A percentile compares a stretch with the other conserved stretches of the same genome.
Evolutionary conservation across 2,329 filamentous ascomycete genomes (phyloP).

Genomic region (Ambrosiella cleistominuta): DNA sequence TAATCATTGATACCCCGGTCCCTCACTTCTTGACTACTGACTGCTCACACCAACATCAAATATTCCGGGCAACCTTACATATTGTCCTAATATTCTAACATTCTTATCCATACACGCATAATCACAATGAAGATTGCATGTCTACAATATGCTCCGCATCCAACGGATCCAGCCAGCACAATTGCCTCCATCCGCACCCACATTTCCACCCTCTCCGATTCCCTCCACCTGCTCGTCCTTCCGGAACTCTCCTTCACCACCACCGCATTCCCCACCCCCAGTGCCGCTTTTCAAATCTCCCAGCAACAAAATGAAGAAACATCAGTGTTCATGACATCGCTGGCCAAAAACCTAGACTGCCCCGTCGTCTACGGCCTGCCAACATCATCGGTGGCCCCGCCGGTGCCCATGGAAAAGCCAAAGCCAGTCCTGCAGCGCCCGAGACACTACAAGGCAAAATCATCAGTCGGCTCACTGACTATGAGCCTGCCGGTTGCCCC

Average conservation of each 20-base stretch:
- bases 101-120: too few species aligned
- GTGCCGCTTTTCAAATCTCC: neutral
- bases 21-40: too few species aligned
- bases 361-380: slow-evolving; percentile 50
- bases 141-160: slow-evolving; percentile 52
- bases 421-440: slow-evolving; percentile 20
- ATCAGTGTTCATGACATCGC: neutral
- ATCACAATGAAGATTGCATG: slow-evolving; percentile 44
- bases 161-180: slow-evolving; percentile 50
- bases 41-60: too few species aligned
- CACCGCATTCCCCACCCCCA: neutral
- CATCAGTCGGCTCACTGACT: slow-evolving; percentile 25
- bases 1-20: too few species aligned
- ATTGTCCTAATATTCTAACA: too few species aligned
- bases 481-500: slow-evolving; percentile 13
- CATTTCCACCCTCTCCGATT: slow-evolving; percentile 19
- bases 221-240: slow-evolving; percentile 45
- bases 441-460: slow-evolving; percentile 24
- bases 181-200: slow-evolving; percentile 48
- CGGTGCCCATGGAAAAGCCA: neutral
- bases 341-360: slow-evolving; percentile 41
- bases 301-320: neutral
- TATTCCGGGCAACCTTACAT: too few species aligned
- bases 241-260: slow-evolving; percentile 46
- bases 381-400: slow-evolving; percentile 21